Percentiles rank a stretch among this genome's conserved stretches.
phyloP scores from a whole-genome alignment of 805 yeast genomes.

The Zygosaccharomyces lentus region DNA sequence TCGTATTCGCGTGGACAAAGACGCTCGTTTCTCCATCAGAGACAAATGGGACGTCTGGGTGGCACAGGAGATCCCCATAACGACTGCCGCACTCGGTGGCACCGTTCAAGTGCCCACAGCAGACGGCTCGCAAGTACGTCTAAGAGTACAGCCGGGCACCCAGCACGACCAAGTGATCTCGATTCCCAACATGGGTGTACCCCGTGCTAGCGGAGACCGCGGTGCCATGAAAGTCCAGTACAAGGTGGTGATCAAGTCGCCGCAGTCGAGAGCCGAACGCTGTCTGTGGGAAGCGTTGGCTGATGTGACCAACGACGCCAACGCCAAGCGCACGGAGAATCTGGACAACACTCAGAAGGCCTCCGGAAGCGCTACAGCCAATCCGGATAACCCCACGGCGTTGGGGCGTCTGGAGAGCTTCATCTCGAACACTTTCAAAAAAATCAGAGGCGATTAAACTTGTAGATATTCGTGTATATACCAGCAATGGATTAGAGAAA shows the following conservation, averaged over 20 bases:
- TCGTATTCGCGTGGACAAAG: constrained; percentile 72
- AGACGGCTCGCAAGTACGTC: constrained; percentile 67
- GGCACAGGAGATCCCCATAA: constrained; percentile 71
- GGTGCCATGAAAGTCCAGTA: constrained; percentile 80
- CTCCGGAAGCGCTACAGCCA: constrained; percentile 8
- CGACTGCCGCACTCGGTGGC: constrained; percentile 97
- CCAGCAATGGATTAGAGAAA: constrained; percentile 3
- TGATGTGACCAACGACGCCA: constrained; percentile 75
- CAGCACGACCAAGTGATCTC: constrained; percentile 69
- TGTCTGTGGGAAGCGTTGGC: constrained; percentile 93
- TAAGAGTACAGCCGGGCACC: constrained; percentile 81
- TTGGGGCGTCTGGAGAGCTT: constrained; percentile 55
- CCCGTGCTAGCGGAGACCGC: constrained; percentile 53
- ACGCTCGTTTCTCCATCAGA: constrained; percentile 61
- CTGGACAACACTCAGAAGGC: constrained; percentile 5
- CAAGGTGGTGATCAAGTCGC: constrained; percentile 65
- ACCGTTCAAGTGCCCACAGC: constrained; percentile 85
- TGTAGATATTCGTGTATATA: constrained; percentile 8
- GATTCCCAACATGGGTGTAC: constrained; percentile 85
- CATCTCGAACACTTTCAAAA: constrained; percentile 55
- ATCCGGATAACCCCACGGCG: constrained; percentile 32
- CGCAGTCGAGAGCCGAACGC: constrained; percentile 77
- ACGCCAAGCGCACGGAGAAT: constrained; percentile 58
- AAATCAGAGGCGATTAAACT: constrained; percentile 36
- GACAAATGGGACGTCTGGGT: constrained; percentile 60